Percentiles rank a stretch among this genome's conserved stretches.
phyloP scores from a whole-genome alignment of 2,329 filamentous ascomycete species.

The Fusarium dimerum region DNA sequence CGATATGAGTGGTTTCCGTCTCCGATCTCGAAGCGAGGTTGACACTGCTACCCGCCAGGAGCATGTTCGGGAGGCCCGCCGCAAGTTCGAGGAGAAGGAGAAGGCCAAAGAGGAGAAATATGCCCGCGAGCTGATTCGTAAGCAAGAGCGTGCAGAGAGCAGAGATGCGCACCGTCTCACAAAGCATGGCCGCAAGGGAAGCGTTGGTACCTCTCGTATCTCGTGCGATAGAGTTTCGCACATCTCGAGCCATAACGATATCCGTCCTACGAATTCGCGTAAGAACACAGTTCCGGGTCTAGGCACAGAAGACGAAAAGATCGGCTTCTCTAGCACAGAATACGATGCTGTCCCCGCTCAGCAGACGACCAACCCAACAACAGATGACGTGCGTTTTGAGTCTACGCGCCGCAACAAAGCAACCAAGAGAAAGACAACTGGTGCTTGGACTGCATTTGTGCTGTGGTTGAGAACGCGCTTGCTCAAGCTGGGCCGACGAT shows the following conservation, averaged over 20 bases:
- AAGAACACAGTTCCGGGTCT: slow-evolving; percentile 27
- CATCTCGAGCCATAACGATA: slow-evolving; percentile 31
- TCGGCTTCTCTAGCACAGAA: slow-evolving; percentile 45
- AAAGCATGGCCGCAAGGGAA: slow-evolving; percentile 45
- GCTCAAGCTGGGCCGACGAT: slow-evolving; percentile 43
- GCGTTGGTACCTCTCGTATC: slow-evolving; percentile 34
- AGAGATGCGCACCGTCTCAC: slow-evolving; percentile 57
- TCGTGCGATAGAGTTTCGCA: slow-evolving; percentile 31
- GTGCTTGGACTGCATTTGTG: slow-evolving; percentile 63
- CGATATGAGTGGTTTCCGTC: slow-evolving; percentile 57
- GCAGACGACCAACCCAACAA: slow-evolving; percentile 29
- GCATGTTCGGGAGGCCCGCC: slow-evolving; percentile 61
- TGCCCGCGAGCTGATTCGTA: slow-evolving; percentile 58
- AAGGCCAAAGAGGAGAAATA: slow-evolving; percentile 63
- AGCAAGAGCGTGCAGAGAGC: slow-evolving; percentile 58
- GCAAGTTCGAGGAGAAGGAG: slow-evolving; percentile 64
- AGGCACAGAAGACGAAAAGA: slow-evolving; percentile 40
- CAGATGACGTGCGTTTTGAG: slow-evolving; percentile 47
- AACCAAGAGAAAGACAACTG: slow-evolving; percentile 61
- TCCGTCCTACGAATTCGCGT: slow-evolving; percentile 31
- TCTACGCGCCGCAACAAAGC: slow-evolving; percentile 44
- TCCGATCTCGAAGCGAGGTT: slow-evolving; percentile 62
- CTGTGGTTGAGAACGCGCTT: slow-evolving; percentile 62
- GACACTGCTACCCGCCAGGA: slow-evolving; percentile 56
- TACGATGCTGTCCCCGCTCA: slow-evolving; percentile 45